Percentiles rank a stretch among this genome's conserved stretches.
Conservation (phyloP, 1,284 basidiomycete species). For the Tilletia indica region DNA sequence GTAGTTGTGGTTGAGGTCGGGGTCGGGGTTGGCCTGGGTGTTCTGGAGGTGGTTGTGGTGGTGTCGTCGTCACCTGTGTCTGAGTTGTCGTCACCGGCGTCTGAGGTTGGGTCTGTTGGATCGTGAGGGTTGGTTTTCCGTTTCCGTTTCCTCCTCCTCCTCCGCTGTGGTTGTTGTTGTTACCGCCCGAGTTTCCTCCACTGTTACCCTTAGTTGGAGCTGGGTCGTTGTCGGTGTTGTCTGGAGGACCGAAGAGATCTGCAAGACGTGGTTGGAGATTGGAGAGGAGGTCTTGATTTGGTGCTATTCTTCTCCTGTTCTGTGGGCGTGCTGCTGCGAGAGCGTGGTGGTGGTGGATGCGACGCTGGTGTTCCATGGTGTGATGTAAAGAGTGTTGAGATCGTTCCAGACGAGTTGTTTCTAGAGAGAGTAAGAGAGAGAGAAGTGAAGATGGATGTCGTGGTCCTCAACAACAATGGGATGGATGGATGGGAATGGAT, state of each 20-base stretch:
- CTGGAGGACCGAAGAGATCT: neutral
- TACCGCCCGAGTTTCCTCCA: neutral
- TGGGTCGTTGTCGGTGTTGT: neutral
- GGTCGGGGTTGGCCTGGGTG: conserved; percentile 16
- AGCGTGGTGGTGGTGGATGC: conserved; percentile 15
- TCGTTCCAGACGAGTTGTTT: conserved; percentile 4
- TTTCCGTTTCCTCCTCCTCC: neutral
- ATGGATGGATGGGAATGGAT: neutral
- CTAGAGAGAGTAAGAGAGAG: conserved; percentile 4
- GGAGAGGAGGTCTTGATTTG: neutral
- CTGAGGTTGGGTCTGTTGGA: neutral
- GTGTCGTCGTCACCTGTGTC: conserved; percentile 20
- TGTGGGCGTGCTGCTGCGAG: neutral
- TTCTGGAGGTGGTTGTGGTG: conserved; percentile 17
- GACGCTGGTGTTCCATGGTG: conserved; percentile 1
- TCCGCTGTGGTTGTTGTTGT: neutral
- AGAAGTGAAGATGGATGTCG: neutral
- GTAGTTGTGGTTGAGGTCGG: conserved; percentile 18
- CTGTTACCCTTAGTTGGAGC: neutral
- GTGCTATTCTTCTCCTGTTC: neutral
- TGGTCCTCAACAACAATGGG: neutral
- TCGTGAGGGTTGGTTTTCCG: neutral
- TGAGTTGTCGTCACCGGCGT: conserved; percentile 22
- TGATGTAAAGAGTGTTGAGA: neutral
- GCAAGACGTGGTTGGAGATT: neutral